phyloP scores from a whole-genome alignment of 768 basidiomycete genomes.

The Krasilnikovozyma curviuscula region DNA sequence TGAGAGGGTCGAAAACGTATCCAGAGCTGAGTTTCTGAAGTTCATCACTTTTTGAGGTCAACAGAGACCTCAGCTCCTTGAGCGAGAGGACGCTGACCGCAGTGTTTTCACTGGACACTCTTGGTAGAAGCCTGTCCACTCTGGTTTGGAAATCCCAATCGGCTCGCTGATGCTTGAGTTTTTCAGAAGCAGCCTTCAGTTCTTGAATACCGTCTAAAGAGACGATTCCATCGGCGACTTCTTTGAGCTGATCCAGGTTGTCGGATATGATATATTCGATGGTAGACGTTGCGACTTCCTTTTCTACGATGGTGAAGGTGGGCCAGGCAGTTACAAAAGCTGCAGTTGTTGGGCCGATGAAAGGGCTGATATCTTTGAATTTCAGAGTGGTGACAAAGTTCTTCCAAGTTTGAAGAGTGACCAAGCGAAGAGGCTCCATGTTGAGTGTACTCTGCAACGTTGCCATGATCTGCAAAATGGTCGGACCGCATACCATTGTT shows the following conservation, averaged over 20 bases:
- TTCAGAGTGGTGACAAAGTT: slow-evolving; percentile 51
- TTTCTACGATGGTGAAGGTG: slow-evolving; percentile 37
- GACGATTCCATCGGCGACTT: slow-evolving; percentile 55
- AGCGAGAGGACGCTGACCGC: slow-evolving; percentile 56
- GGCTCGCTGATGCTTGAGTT: slow-evolving; percentile 27
- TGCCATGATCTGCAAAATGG: slow-evolving; percentile 60
- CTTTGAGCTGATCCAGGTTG: slow-evolving; percentile 34
- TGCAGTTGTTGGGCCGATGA: slow-evolving; percentile 72
- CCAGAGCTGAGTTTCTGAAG: slow-evolving; percentile 44
- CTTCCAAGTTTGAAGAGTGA: slow-evolving; percentile 61
- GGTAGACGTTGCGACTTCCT: slow-evolving; percentile 37
- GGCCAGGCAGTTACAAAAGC: slow-evolving; percentile 63
- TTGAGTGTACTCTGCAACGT: slow-evolving; percentile 76
- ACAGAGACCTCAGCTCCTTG: slow-evolving; percentile 50
- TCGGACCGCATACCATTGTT: not conserved
- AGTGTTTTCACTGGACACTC: slow-evolving; percentile 56
- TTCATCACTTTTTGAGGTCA: slow-evolving; percentile 24
- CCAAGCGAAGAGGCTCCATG: slow-evolving; percentile 52
- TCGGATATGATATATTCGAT: slow-evolving; percentile 53
- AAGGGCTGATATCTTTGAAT: slow-evolving; percentile 53
- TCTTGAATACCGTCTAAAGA: slow-evolving; percentile 56
- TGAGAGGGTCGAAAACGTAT: slow-evolving; percentile 60
- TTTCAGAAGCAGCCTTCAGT: slow-evolving; percentile 21
- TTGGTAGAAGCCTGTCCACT: slow-evolving; percentile 49
- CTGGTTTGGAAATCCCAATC: slow-evolving; percentile 37